These are phyloP conservation scores for Globisporangium camurandrum DNA, from an alignment of 352 stramenopile genomes.

Conservation along the genomic window DNA sequence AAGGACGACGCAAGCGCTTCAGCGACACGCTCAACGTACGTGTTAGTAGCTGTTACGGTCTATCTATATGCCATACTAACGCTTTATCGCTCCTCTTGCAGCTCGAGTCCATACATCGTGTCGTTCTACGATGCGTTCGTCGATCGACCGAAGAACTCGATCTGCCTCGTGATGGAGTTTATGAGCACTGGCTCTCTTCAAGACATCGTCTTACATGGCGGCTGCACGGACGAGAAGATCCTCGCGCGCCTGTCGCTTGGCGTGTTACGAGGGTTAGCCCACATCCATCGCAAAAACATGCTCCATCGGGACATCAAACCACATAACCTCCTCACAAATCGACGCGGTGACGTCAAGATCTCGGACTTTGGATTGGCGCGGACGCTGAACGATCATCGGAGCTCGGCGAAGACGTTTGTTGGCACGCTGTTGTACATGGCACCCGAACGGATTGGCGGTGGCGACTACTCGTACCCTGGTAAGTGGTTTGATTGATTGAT, in stretches of 20 bases:
- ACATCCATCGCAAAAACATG: constrained; percentile 86
- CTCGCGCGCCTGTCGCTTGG: constrained; percentile 61
- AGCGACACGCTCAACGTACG: constrained; percentile 25
- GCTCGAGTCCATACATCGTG: constrained; percentile 84
- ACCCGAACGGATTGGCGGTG: constrained; percentile 88
- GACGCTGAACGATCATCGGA: constrained; percentile 69
- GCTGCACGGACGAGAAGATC: constrained; percentile 80
- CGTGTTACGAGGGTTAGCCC: constrained; percentile 71
- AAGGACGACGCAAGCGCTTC: constrained; percentile 11
- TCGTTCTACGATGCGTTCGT: constrained; percentile 92
- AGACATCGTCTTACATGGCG: constrained; percentile 80
- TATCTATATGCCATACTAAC: neutral
- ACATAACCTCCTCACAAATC: constrained; percentile 86
- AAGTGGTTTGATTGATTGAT: constrained; percentile 1
- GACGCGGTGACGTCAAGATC: constrained; percentile 82
- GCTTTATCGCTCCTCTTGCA: constrained; percentile 10
- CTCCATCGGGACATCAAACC: constrained; percentile 92
- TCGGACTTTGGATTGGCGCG: constrained; percentile 83
- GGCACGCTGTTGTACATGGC: constrained; percentile 93
- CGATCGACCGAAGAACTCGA: constrained; percentile 80
- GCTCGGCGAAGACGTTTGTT: constrained; percentile 88
- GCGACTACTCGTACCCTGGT: constrained; percentile 87
- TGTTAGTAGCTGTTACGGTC: neutral
- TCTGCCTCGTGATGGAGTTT: constrained; percentile 91
- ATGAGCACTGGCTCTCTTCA: constrained; percentile 89